Evolutionary conservation across 2,329 filamentous ascomycete species (phyloP), one percentile per base, ranked within the genome.

Genomic region (Paecilomyces sp.): DNA sequence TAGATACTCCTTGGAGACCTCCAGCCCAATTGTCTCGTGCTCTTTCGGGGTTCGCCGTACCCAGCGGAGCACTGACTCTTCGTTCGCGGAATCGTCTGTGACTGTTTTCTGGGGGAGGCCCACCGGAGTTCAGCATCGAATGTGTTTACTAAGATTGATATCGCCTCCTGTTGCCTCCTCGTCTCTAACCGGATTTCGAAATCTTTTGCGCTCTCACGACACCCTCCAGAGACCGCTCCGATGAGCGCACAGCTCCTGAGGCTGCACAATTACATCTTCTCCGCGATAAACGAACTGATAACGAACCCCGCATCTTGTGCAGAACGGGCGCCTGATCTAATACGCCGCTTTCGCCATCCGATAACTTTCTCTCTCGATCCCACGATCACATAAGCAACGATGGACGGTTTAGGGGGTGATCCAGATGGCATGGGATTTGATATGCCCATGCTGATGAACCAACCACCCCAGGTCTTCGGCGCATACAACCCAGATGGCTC

Each of bases 401-500:
- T 75, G 73, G 71, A 75, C 52, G 67, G 69, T 55, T 63, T 74
- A 55, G 73, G 71, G 66, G 74, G 73, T 56, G 72, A 69, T 54
- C 57, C 66, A 36, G 76, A 79, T 51, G 69, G 69, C 55, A 64
- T 77, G 67, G 71, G 70, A 56, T 79, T 77, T 61, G 77, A 79
- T 60, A 74, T 78, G 68, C 73, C 73, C 65, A 81, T 83, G 58
- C 76, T 89, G 67, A 83, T 88, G 77, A 77, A 75, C 57, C 86
- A 85, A 65, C 84, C 86, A 62, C 85, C 87, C 31, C 87, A 89
- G 71, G 85, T 90, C 58, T 91, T 89, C 68, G 85, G 86, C 59
- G 77, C 77, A 58, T 90, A 88, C 68, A 74, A 77, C 53, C 75
- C 81, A 53, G 86, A 89, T 68, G 83, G 83, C 55, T 76, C 89